Evolutionary conservation across 257 asterid species (phyloP), one percentile per base, ranked within the genome.

Genomic region (Plectranthus barbatus): DNA sequence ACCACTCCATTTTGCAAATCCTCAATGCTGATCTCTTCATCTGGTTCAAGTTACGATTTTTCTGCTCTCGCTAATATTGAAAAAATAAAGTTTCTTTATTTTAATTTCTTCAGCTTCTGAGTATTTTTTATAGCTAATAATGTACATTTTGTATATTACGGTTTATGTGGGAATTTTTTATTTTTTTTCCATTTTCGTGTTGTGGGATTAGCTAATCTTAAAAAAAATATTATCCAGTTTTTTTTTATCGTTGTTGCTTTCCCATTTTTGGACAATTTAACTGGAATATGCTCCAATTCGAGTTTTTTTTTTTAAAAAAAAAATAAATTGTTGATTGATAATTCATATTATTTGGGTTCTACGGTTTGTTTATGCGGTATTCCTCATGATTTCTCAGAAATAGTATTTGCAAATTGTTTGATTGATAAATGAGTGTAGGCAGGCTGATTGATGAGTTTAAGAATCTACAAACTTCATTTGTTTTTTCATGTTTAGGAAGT

Each of bases 1-100:
- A 58, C 75, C 54, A 21, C 19, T 69, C 19, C 42, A 31, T 40
- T 40, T 60, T 47, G 42, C 41, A 44, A 74, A 72, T 76, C 57
- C 36, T 63, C 33, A 72, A 72, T 29, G 62, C 47, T 63, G 59
- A 60, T 61, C 49, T 72, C 15, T 62, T 33, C 54, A 0, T 48
- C 2, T 51, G 17, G 41, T 12, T 15, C 5, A 21, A 19, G 18
- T 45, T 49, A 42, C 12, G 10, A 64, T 64, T 59, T 60, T 40
- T 53, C 40, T 48, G 51, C 60, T 37, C 21, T 12, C 9, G 14
- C 2, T 53, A 9, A 4, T 29, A 58, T 60, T n/a, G n/a, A 4
- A 23, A 60, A 51, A 39, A 61, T 15, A n/a, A 21, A 7, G 3
- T 40, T 0, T 53, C 40, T 50, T 57, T 62, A 37, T 46, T 12